Evolutionary conservation across 345 rosid genomes (phyloP).

Genomic region (Adansonia digitata): DNA sequence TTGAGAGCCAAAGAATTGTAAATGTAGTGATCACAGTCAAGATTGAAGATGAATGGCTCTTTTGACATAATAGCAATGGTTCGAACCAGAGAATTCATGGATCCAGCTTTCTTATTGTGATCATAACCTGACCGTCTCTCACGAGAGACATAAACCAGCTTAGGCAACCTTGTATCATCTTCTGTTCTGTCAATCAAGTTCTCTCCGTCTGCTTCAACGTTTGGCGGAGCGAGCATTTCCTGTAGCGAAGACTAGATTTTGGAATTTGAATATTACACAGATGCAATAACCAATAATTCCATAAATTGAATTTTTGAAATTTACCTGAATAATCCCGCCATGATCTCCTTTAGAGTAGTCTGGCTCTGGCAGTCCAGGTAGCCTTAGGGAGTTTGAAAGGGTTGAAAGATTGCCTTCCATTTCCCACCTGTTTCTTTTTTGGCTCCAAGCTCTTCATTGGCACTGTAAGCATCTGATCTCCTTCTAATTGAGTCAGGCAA

Average conservation of each 20-base stretch:
- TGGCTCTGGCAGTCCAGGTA: slow-evolving; percentile 74
- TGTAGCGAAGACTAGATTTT: slow-evolving; percentile 15
- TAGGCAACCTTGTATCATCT: slow-evolving; percentile 48
- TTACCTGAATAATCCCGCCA: slow-evolving; percentile 77
- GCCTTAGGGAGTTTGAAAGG: slow-evolving; percentile 45
- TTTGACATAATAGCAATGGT: slow-evolving; percentile 58
- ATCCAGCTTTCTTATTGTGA: slow-evolving; percentile 66
- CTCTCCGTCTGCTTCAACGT: slow-evolving; percentile 46
- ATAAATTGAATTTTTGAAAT: neutral
- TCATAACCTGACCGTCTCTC: slow-evolving; percentile 57
- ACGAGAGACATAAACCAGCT: slow-evolving; percentile 55
- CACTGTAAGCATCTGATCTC: slow-evolving; percentile 73
- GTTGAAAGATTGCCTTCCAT: slow-evolving; percentile 35
- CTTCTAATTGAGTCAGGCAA: slow-evolving; percentile 65
- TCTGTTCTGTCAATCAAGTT: slow-evolving; percentile 46
- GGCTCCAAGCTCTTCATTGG: slow-evolving; percentile 66
- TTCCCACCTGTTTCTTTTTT: slow-evolving; percentile 66
- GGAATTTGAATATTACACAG: slow-evolving; percentile 2
- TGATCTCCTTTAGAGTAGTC: slow-evolving; percentile 72
- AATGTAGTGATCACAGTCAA: slow-evolving; percentile 61
- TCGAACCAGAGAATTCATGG: slow-evolving; percentile 57
- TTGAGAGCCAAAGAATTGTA: slow-evolving; percentile 50
- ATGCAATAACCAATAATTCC: neutral
- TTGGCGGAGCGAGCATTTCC: slow-evolving; percentile 85
- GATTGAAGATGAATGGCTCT: slow-evolving; percentile 62